Evolutionary conservation across 169 alveolate species (phyloP).

Genomic region (Blepharisma undulans): DNA sequence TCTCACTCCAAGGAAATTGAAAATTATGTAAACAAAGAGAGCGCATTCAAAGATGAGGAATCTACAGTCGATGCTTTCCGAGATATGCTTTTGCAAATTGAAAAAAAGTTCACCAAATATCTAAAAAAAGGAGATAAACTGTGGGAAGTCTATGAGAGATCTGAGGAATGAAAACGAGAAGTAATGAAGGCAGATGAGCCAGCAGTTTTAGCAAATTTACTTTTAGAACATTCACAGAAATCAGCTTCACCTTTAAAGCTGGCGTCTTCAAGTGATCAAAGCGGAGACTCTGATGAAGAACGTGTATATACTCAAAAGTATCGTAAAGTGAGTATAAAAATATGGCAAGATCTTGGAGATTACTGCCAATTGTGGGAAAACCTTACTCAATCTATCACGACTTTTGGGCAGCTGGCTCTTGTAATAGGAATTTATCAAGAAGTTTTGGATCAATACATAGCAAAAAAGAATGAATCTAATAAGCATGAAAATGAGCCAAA

Average conservation of each 20-base stretch:
- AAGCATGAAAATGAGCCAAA: neutral
- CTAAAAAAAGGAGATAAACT: neutral
- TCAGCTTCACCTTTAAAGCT: neutral
- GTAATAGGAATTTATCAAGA: neutral
- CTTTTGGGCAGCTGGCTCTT: neutral
- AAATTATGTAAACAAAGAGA: neutral
- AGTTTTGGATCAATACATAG: neutral
- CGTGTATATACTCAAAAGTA: neutral
- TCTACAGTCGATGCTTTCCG: neutral
- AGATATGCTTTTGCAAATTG: neutral
- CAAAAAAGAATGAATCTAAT: neutral
- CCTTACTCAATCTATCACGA: neutral
- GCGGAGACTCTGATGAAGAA: constrained; percentile 9
- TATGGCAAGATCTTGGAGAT: constrained; percentile 32
- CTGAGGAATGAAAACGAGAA: neutral
- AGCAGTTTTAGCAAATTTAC: neutral
- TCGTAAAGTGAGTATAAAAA: neutral
- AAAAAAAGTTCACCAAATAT: constrained; percentile 12
- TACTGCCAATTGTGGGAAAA: neutral
- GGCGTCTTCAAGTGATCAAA: neutral
- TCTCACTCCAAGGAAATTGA: neutral
- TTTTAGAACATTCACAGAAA: neutral
- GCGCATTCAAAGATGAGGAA: neutral
- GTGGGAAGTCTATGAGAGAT: neutral
- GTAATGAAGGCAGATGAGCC: neutral